phyloP scores from a whole-genome alignment of 2,329 filamentous ascomycete species.

The Hirsutella thompsonii region DNA sequence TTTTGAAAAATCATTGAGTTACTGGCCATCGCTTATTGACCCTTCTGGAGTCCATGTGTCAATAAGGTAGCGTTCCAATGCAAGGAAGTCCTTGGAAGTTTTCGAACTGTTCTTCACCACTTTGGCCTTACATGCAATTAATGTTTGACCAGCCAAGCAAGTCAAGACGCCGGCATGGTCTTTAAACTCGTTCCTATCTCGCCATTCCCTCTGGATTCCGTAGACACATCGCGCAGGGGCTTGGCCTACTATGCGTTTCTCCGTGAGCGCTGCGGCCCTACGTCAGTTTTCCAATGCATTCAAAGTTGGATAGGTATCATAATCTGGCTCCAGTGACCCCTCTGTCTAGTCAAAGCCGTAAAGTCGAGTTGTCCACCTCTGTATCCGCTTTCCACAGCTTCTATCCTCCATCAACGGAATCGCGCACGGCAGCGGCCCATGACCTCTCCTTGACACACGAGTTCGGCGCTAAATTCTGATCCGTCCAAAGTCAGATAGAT shows the following conservation, averaged over 20 bases:
- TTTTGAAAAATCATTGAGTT: too few relatives aligned
- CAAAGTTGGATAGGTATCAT: conserved; percentile 2
- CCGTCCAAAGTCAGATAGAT: conserved; percentile 91
- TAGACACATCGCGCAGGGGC: background rate
- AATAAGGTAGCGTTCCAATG: too few relatives aligned
- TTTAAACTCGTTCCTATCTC: too few relatives aligned
- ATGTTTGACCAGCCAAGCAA: too few relatives aligned
- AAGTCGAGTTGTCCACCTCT: background rate
- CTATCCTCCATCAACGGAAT: conserved; percentile 45
- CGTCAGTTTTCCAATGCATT: background rate
- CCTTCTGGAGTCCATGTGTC: too few relatives aligned
- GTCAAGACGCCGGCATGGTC: too few relatives aligned
- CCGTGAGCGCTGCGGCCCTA: background rate
- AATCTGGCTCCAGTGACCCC: background rate
- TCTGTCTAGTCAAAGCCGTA: conserved; percentile 1
- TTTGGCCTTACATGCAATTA: too few relatives aligned
- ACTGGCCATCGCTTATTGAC: too few relatives aligned
- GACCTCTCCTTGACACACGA: conserved; percentile 98
- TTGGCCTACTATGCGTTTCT: background rate
- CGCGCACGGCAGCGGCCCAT: conserved; percentile 93
- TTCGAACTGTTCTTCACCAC: too few relatives aligned
- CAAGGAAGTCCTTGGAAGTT: too few relatives aligned
- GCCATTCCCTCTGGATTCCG: too few relatives aligned
- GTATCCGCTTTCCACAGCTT: too few relatives aligned
- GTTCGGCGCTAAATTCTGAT: conserved; percentile 93